Base-by-base conservation (phyloP, 805 yeast species). In the Saccharomycopsis olivae region DNA sequence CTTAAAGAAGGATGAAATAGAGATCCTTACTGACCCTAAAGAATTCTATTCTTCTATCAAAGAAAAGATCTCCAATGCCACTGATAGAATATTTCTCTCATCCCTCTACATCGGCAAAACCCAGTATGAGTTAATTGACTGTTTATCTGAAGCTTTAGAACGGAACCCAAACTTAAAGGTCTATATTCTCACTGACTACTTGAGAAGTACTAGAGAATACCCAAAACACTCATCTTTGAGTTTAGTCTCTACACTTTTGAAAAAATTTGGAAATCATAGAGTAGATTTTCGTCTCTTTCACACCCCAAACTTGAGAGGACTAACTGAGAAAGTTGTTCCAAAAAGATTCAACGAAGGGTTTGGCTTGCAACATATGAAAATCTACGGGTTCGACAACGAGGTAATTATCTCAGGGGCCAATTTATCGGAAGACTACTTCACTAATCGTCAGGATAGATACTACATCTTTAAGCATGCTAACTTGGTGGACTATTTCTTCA, bases 361-460 rank as follows among this genome's bases (percentile, higher is more conserved):
- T 50, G 98, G 98, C 0, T 68, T 92, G 38, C 98, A 92, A 58
- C 98, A 92, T 55, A 92, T 92, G 97, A 92, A 92, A 57, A 69
- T 92, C 21, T 92, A 92, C 57, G 98, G 98, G 1, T 77, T 88
- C 52, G 98, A 92, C 57, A 75, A 86, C 52, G 95, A 88, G 54
- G 75, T 92, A 31, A 71, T 92, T 15, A 66, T 92, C 24, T 73
- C 83, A 14, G 98, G 97, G 5, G 98, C 98, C 2, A 92, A 92
- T 53, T 65, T 92, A 35, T 85, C 96, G 0, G 65, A 72, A 28
- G 98, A 92, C 60, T 92, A 92, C 58, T 92, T 92, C 60, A 83
- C 95, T 3, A 80, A 89, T 58, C 74, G 98, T 48, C 98, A 92
- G 57, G 98, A 92, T 58, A 65, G 98, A 35, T 92, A 92, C 59